Evolutionary conservation across 2,329 filamentous ascomycete species (phyloP), one percentile per base, ranked within the genome.

Genomic region (Aschersonia sp.): DNA sequence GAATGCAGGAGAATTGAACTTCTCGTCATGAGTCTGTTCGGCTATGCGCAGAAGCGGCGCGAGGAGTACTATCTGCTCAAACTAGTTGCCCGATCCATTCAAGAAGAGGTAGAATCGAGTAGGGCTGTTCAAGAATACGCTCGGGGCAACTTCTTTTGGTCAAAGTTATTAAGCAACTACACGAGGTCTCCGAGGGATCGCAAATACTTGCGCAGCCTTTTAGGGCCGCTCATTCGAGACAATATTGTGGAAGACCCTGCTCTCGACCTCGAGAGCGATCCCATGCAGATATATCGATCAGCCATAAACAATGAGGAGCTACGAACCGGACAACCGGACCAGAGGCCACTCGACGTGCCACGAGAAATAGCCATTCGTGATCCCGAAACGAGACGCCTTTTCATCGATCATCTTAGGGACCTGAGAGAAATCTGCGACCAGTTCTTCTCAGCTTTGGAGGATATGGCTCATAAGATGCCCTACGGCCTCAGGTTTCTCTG

Each of bases 231-330:
- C 45, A 84, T 98, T 55, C 84, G 85, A 52, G 86, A 94, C 60
- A 91, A 92, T 59, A 89, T 98, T 58, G 82, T 97, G 48, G 92
- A 95, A 48, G 92, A 96, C 55, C 82, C 89, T 9, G 84, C 83
- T 4, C 72, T 98, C 35, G 91, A 98, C 61, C 73, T 98, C 30
- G 92, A 98, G 65, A 96, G 91, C 61, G 92, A 98, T 59, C 92
- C 92, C 0, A 84, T 97, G 72, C 91, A 97, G 57, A 98, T 98
- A 49, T 97, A 98, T 66, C 80, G 86, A 42, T 92, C 89, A 4
- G 83, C 88, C 10, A 94, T 98, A 67, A 97, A 94, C 68, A 95
- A 98, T 57, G 91, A 97, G 64, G 92, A 98, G 66, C 78, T 98
- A 30, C 82, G 88, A 20, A 98, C 92, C 0, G 92, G 92, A 4